Conservation (phyloP, 208 protist genomes). For the Porcisia hertigi region DNA sequence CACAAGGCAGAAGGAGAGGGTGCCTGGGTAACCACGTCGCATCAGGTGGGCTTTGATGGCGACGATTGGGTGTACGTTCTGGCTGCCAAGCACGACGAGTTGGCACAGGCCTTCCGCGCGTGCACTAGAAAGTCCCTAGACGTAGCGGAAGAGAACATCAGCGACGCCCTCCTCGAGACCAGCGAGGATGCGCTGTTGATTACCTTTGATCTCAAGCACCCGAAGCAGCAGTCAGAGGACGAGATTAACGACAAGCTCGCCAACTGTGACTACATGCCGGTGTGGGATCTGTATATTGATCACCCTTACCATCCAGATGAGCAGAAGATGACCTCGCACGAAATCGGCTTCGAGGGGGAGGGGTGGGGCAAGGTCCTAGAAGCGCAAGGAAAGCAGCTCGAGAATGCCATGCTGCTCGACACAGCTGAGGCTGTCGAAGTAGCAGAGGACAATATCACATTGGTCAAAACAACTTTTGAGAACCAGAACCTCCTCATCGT, state of each 20-base stretch:
- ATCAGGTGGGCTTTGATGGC: slow-evolving; percentile 75
- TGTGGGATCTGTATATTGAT: slow-evolving; percentile 57
- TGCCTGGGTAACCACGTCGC: slow-evolving; percentile 40
- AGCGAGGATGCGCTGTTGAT: slow-evolving; percentile 22
- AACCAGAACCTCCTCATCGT: slow-evolving; percentile 39
- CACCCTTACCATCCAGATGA: slow-evolving; percentile 37
- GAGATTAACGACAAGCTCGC: slow-evolving; percentile 45
- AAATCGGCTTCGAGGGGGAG: slow-evolving; percentile 57
- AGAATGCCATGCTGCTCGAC: slow-evolving; percentile 46
- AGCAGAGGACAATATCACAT: slow-evolving; percentile 32
- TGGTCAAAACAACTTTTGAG: slow-evolving; percentile 27
- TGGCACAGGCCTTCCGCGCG: slow-evolving; percentile 35
- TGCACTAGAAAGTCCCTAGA: slow-evolving; percentile 34
- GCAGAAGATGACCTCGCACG: slow-evolving; percentile 33
- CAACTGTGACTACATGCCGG: slow-evolving; percentile 38
- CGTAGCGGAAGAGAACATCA: slow-evolving; percentile 38
- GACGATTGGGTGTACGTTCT: slow-evolving; percentile 67
- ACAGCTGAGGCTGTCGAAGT: slow-evolving; percentile 42
- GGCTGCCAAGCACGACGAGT: slow-evolving; percentile 21
- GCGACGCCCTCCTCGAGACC: slow-evolving; percentile 36
- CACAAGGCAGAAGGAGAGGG: slow-evolving; percentile 35
- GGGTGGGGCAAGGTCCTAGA: slow-evolving; percentile 59
- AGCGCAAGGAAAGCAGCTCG: slow-evolving; percentile 37
- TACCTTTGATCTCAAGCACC: slow-evolving; percentile 53
- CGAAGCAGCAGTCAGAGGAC: slow-evolving; percentile 31